These are phyloP conservation scores for Pilaira anomala DNA, from an alignment of 192 early-diverging fungal species.

Conservation along the genomic window DNA sequence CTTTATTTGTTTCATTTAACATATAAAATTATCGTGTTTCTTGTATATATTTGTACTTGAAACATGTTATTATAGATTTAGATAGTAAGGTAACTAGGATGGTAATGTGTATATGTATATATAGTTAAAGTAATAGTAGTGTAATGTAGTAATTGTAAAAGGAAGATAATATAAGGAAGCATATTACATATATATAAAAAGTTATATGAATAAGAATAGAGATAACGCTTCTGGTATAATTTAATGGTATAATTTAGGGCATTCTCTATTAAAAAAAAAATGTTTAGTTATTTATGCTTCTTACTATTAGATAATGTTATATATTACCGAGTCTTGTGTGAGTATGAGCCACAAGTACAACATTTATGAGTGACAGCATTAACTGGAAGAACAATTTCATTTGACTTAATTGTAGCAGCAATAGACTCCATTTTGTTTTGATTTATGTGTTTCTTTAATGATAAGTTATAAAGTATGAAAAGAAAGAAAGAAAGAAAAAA, in stretches of 20 bases:
- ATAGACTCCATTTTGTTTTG: background rate
- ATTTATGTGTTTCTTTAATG: too few relatives aligned
- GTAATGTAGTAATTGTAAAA: too few relatives aligned
- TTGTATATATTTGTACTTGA: too few relatives aligned
- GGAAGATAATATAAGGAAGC: too few relatives aligned
- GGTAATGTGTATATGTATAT: background rate
- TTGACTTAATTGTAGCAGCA: background rate
- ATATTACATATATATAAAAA: background rate
- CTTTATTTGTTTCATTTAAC: too few relatives aligned
- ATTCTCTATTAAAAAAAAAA: background rate
- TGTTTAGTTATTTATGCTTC: background rate
- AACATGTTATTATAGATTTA: background rate
- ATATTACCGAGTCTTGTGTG: constrained; percentile 11
- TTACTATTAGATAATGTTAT: background rate
- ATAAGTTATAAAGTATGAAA: background rate
- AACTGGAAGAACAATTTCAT: background rate
- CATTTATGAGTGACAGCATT: constrained; percentile 1
- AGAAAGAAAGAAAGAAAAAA: background rate
- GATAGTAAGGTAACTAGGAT: background rate
- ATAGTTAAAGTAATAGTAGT: too few relatives aligned
- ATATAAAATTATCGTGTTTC: too few relatives aligned
- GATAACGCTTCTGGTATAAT: too few relatives aligned
- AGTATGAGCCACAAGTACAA: constrained; percentile 8
- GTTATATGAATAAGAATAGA: background rate
- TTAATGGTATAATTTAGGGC: background rate